phyloP scores from a whole-genome alignment of 768 basidiomycete genomes.

The Phylloporus arenicola region DNA sequence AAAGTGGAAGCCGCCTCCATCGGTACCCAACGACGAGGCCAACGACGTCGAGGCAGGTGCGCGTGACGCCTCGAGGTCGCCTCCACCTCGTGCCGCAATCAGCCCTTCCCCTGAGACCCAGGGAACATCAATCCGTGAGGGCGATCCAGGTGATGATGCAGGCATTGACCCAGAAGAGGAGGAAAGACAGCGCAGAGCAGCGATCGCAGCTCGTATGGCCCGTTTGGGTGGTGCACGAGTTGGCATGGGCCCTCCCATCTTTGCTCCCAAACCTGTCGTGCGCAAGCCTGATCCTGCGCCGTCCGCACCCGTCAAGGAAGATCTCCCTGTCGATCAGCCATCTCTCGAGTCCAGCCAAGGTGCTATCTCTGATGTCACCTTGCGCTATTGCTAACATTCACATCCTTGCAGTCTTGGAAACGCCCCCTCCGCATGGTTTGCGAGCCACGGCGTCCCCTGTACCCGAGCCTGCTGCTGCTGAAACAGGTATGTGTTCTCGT shows the following conservation, averaged over 20 bases:
- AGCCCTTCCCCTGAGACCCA: constrained; percentile 17
- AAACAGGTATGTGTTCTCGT: constrained; percentile 15
- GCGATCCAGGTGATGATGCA: constrained; percentile 19
- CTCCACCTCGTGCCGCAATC: constrained; percentile 26
- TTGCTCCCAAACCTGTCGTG: constrained; percentile 49
- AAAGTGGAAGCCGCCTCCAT: constrained; percentile 83
- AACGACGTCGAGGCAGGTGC: constrained; percentile 24
- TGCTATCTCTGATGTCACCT: constrained; percentile 1
- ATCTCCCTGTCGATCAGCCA: constrained; percentile 8
- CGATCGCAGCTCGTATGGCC: constrained; percentile 91
- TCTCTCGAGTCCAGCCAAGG: constrained; percentile 17
- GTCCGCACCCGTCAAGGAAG: constrained; percentile 22
- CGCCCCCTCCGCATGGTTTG: constrained; percentile 13
- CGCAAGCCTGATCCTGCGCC: constrained; percentile 25
- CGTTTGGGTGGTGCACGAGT: constrained; percentile 81
- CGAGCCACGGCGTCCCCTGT: neutral
- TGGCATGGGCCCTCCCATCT: constrained; percentile 73
- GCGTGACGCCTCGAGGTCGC: constrained; percentile 30
- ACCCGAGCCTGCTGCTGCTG: constrained; percentile 3
- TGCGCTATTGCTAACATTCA: constrained; percentile 5
- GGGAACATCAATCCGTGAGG: constrained; percentile 21
- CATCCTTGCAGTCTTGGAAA: constrained; percentile 7
- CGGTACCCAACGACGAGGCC: constrained; percentile 42
- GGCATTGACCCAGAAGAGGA: constrained; percentile 53
- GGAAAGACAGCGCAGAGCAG: constrained; percentile 74